Evolutionary conservation across 2,329 filamentous ascomycete species (phyloP).

Genomic region (Arthroderma sp.): DNA sequence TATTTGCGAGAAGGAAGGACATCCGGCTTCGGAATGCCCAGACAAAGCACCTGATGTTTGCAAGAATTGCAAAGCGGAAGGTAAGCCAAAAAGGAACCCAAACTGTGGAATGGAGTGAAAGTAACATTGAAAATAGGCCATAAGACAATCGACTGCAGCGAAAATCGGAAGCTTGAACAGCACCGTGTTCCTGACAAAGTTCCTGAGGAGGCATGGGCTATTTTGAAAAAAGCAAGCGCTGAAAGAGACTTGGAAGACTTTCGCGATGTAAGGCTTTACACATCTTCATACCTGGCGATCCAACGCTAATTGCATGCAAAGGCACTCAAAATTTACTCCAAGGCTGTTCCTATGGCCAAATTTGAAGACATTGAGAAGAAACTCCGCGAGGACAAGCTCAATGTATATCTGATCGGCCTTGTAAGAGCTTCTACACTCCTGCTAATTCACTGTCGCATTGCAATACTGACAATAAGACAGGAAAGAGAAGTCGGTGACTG

Average conservation of each 20-base stretch:
- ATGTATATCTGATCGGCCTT: conserved; percentile 40
- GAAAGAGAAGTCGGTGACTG: conserved; percentile 29
- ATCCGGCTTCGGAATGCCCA: conserved; percentile 33
- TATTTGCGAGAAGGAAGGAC: conserved; percentile 34
- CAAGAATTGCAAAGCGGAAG: conserved; percentile 35
- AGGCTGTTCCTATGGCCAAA: conserved; percentile 32
- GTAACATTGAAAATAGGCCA: conserved; percentile 24
- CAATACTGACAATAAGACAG: conserved; percentile 16
- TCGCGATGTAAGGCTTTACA: conserved; percentile 24
- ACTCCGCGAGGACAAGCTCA: conserved; percentile 36
- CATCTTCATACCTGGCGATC: background rate
- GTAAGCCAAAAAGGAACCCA: conserved; percentile 14
- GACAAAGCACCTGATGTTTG: conserved; percentile 31
- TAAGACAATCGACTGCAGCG: conserved; percentile 31
- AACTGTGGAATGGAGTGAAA: background rate
- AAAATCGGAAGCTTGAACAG: conserved; percentile 32
- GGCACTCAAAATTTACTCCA: conserved; percentile 39
- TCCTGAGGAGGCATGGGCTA: conserved; percentile 38
- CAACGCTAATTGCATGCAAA: conserved; percentile 12
- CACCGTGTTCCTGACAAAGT: conserved; percentile 34
- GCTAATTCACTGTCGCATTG: background rate
- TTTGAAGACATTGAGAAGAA: conserved; percentile 38
- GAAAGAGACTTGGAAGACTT: conserved; percentile 40
- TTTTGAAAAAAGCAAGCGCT: conserved; percentile 36
- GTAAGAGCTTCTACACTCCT: conserved; percentile 17